A percentile compares a stretch with the other conserved stretches of the same genome.
Evolutionary conservation across 306 rosid species (phyloP).

Genomic region (Vachellia pachyceras): DNA sequence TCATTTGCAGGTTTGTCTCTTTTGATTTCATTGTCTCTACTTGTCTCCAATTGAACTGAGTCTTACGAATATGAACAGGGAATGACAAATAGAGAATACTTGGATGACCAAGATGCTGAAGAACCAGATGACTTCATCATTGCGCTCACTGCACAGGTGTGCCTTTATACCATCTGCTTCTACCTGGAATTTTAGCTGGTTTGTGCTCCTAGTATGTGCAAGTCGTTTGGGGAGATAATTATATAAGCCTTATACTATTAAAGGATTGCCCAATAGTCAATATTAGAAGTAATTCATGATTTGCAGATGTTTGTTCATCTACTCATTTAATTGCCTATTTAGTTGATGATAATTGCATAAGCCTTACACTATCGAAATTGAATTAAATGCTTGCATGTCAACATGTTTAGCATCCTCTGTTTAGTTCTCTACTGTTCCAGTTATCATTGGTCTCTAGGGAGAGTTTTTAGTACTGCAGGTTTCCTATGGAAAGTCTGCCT

Average conservation of each 20-base stretch:
- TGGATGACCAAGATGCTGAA: constrained; percentile 99
- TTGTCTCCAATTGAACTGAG: constrained; percentile 31
- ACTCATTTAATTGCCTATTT: background rate
- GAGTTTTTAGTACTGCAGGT: background rate
- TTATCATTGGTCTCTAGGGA: background rate
- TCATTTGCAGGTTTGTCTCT: constrained; percentile 87
- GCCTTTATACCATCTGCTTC: constrained; percentile 38
- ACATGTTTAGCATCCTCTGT: background rate
- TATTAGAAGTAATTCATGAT: background rate
- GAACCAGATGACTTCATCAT: constrained; percentile 97
- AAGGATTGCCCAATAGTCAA: background rate
- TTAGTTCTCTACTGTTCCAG: background rate
- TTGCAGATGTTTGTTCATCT: constrained; percentile 1
- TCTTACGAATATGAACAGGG: constrained; percentile 66
- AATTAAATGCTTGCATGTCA: background rate
- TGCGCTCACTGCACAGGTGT: constrained; percentile 91
- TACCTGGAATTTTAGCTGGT: background rate
- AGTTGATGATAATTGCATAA: no score
- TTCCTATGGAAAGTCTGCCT: background rate
- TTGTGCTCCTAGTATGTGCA: background rate
- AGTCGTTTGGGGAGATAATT: background rate
- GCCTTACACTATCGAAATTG: no score
- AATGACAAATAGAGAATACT: constrained; percentile 85
- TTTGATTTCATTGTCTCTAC: constrained; percentile 30
- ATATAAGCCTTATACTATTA: background rate